Conservation (phyloP, 768 basidiomycete genomes). For the Termitomyces sp. region DNA sequence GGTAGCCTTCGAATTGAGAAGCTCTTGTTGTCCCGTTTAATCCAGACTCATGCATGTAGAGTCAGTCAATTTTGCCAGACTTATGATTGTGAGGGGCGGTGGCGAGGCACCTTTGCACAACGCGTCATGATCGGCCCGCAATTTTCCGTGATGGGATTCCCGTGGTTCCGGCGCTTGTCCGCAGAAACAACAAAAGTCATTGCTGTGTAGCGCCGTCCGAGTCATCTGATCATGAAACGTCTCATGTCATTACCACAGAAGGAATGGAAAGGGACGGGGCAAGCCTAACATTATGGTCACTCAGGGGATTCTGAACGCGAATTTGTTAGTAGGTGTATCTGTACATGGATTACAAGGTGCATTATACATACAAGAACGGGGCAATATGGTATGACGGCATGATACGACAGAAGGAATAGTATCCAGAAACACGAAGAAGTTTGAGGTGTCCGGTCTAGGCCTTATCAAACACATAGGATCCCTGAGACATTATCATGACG, state of each 20-base stretch:
- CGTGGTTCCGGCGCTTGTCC: background rate
- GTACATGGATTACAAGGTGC: slow-evolving; percentile 2
- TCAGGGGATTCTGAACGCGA: background rate
- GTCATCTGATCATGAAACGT: background rate
- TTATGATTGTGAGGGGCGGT: background rate
- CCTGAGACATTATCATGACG: slow-evolving; percentile 29
- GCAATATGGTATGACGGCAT: background rate
- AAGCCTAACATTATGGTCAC: too few relatives aligned
- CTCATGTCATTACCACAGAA: background rate
- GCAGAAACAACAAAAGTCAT: background rate
- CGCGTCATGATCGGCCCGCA: background rate
- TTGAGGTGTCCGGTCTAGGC: background rate
- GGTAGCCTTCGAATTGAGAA: background rate
- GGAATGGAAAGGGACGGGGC: background rate
- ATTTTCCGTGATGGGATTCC: background rate
- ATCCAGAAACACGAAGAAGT: background rate
- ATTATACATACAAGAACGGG: background rate
- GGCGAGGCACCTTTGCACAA: background rate
- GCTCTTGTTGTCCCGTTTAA: background rate
- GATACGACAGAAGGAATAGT: background rate
- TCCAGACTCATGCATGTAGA: background rate
- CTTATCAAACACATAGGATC: slow-evolving; percentile 21
- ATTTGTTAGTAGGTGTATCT: background rate
- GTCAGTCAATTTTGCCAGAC: background rate
- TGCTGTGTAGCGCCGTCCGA: background rate